Percentiles rank a stretch among this genome's conserved stretches.
Conservation (phyloP, 1,284 basidiomycete genomes). For the Ceratobasidium sp. region DNA sequence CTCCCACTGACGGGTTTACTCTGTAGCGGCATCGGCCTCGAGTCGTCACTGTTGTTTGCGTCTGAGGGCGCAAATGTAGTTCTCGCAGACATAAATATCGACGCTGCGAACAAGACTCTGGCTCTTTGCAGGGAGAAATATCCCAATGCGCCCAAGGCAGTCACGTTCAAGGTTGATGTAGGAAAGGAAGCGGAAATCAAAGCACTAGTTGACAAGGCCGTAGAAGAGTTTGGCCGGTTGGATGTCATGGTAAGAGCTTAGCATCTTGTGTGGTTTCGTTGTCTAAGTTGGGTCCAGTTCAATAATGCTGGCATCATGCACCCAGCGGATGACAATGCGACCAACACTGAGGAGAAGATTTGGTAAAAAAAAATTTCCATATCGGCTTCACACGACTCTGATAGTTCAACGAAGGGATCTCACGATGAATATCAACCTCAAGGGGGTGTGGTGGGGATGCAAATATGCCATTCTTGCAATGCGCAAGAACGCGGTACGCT, state of each 20-base stretch:
- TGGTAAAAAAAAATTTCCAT: constrained; percentile 69
- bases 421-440: constrained; percentile 94
- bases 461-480: constrained; percentile 97
- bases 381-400: background rate
- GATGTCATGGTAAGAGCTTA: constrained; percentile 83
- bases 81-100: constrained; percentile 87
- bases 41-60: constrained; percentile 92
- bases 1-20: constrained; percentile 28
- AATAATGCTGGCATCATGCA: constrained; percentile 98
- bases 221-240: constrained; percentile 87
- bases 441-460: constrained; percentile 99
- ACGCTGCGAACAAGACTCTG: constrained; percentile 78
- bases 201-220: constrained; percentile 81
- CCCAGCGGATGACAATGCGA: constrained; percentile 90
- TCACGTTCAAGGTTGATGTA: constrained; percentile 87
- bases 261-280: constrained; percentile 15
- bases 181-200: constrained; percentile 89
- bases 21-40: constrained; percentile 89
- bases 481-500: constrained; percentile 79
- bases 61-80: constrained; percentile 90
- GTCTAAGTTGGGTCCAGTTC: constrained; percentile 65
- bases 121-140: constrained; percentile 74
- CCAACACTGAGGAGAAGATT: constrained; percentile 95
- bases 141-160: constrained; percentile 73
- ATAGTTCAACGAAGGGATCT: constrained; percentile 65